Evolutionary conservation across 192 early-diverging fungal species (phyloP).

Genomic region (Coemansia sp.): DNA sequence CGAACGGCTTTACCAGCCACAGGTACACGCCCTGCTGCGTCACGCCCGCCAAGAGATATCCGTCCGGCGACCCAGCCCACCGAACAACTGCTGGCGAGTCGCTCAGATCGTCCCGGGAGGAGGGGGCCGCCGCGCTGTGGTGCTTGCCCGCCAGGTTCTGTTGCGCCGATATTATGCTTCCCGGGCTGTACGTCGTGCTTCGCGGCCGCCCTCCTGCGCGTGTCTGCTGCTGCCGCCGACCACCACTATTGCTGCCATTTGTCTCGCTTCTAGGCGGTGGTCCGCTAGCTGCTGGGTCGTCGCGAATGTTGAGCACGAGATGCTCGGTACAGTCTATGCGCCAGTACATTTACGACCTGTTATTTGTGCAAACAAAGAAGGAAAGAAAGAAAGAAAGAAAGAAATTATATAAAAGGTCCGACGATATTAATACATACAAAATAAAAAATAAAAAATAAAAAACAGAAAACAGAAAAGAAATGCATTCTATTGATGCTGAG

Average conservation of each 20-base stretch:
- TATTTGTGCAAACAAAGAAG: too few relatives aligned
- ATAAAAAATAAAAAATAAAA: slow-evolving; percentile 7
- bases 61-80: slow-evolving; percentile 35
- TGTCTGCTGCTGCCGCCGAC: slow-evolving; percentile 5
- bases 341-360: slow-evolving; percentile 57
- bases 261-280: not conserved
- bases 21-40: slow-evolving; percentile 39
- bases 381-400: too few relatives aligned
- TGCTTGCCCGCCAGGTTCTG: not conserved
- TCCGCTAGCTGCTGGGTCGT: slow-evolving; percentile 3
- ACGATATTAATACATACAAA: slow-evolving; percentile 19
- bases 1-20: slow-evolving; percentile 48
- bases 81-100: slow-evolving; percentile 8
- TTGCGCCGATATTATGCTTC: not conserved
- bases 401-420: not conserved
- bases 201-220: slow-evolving; percentile 21
- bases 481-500: not conserved
- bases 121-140: not conserved
- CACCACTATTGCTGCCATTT: not conserved
- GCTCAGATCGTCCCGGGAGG: not conserved
- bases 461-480: not conserved
- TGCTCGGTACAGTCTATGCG: slow-evolving; percentile 50
- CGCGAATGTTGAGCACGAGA: slow-evolving; percentile 27
- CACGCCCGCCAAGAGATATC: slow-evolving; percentile 30
- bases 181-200: slow-evolving; percentile 39